These are phyloP conservation scores for Apiotrichum montevideense DNA, from an alignment of 1,284 basidiomycete species.

Conservation along the genomic window DNA sequence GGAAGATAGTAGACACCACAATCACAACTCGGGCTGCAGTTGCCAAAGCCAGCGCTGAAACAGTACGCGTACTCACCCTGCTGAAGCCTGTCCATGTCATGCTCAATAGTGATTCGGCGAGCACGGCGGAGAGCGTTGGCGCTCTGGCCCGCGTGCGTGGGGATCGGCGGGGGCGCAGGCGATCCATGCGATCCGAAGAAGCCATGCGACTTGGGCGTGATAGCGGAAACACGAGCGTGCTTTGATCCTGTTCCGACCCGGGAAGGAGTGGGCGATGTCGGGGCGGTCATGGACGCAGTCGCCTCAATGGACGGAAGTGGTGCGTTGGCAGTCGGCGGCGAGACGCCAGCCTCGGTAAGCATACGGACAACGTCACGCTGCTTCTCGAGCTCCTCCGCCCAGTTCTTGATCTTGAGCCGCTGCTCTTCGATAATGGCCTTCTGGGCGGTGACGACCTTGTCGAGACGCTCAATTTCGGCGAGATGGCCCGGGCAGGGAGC, in stretches of 20 bases:
- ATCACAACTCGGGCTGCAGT: too few relatives aligned
- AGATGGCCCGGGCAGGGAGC: background rate
- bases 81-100: slow-evolving; percentile 38
- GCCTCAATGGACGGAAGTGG: background rate
- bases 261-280: background rate
- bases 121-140: slow-evolving; percentile 25
- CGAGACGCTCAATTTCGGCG: slow-evolving; percentile 34
- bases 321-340: background rate
- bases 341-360: slow-evolving; percentile 19
- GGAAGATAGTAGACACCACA: too few relatives aligned
- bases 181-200: too few relatives aligned
- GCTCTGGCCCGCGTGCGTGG: slow-evolving; percentile 36
- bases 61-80: slow-evolving; percentile 27
- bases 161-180: slow-evolving; percentile 30
- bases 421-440: slow-evolving; percentile 41
- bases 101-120: slow-evolving; percentile 43
- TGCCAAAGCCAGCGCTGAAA: too few relatives aligned
- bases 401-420: slow-evolving; percentile 39
- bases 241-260: background rate
- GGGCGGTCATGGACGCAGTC: background rate
- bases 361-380: slow-evolving; percentile 39
- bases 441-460: slow-evolving; percentile 41
- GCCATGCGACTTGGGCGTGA: slow-evolving; percentile 5
- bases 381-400: slow-evolving; percentile 41
- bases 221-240: slow-evolving; percentile 14